A percentile compares a stretch with the other conserved stretches of the same genome.
phyloP scores from a whole-genome alignment of 768 basidiomycete species.

The Mycena metata region DNA sequence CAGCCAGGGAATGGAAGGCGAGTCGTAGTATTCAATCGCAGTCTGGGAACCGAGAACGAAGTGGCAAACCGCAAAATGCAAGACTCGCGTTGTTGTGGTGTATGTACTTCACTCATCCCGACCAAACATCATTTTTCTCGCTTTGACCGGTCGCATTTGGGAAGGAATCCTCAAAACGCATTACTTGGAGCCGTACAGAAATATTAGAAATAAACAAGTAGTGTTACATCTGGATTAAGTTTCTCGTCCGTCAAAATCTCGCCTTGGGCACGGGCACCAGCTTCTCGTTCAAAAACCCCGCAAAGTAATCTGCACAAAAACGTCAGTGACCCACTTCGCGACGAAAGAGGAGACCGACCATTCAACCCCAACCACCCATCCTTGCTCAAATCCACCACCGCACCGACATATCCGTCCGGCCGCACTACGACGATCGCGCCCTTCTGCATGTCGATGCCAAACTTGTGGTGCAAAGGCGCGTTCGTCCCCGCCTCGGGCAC shows the following conservation, averaged over 20 bases:
- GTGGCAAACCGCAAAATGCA: no score
- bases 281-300: conserved; percentile 31
- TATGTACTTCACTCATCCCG: not conserved
- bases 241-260: not conserved
- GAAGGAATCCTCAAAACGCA: not conserved
- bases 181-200: not conserved
- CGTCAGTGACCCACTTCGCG: not conserved
- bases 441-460: conserved; percentile 34
- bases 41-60: no score
- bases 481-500: conserved; percentile 34
- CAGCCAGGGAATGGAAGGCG: no score
- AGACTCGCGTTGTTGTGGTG: not conserved
- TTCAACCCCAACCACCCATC: conserved; percentile 38
- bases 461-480: conserved; percentile 36
- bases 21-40: no score
- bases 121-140: conserved; percentile 13
- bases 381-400: conserved; percentile 44
- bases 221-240: not conserved
- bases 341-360: conserved; percentile 11
- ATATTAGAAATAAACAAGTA: conserved; percentile 8
- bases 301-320: conserved; percentile 34
- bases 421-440: conserved; percentile 48
- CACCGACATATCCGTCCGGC: conserved; percentile 49
- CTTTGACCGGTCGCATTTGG: conserved; percentile 7
- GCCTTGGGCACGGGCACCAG: conserved; percentile 2